A percentile compares a stretch with the other conserved stretches of the same genome.
These are phyloP conservation scores for Phytophthora citrophthora DNA, from an alignment of 352 stramenopile genomes.

Conservation along the genomic window DNA sequence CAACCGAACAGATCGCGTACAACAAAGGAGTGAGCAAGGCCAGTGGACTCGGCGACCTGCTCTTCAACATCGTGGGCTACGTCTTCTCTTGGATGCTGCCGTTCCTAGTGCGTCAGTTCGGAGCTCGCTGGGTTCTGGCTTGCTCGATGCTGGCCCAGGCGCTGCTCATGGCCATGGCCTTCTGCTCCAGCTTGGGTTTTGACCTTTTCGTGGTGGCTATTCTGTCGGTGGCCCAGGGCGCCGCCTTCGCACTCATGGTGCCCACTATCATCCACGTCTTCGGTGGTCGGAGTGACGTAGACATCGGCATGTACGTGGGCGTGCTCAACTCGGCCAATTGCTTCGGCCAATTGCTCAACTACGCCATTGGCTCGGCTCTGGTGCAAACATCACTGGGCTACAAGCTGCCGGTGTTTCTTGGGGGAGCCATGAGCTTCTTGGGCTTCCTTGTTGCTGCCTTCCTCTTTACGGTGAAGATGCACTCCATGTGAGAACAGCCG, in stretches of 20 bases:
- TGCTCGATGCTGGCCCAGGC: constrained; percentile 35
- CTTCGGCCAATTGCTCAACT: constrained; percentile 57
- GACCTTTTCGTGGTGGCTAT: constrained; percentile 44
- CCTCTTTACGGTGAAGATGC: constrained; percentile 52
- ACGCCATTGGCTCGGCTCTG: constrained; percentile 33
- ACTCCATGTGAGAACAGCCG: constrained; percentile 38
- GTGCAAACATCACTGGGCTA: constrained; percentile 48
- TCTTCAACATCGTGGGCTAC: constrained; percentile 45
- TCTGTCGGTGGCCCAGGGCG: constrained; percentile 31
- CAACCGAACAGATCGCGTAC: constrained; percentile 40
- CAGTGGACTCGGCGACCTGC: constrained; percentile 40
- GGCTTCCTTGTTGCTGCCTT: constrained; percentile 37
- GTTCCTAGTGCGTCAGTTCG: constrained; percentile 46
- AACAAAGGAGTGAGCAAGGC: constrained; percentile 59
- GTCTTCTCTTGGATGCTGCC: constrained; percentile 51
- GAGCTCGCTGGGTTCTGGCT: constrained; percentile 43
- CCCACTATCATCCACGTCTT: constrained; percentile 49
- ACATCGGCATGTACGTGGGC: constrained; percentile 32
- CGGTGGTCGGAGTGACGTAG: constrained; percentile 38
- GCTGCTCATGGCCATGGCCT: constrained; percentile 44
- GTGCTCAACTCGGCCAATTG: constrained; percentile 30
- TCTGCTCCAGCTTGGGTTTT: constrained; percentile 28
- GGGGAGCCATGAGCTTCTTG: constrained; percentile 42
- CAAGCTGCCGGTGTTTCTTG: constrained; percentile 45
- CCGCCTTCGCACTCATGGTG: constrained; percentile 44